A percentile compares a stretch with the other conserved stretches of the same genome.
Conservation (phyloP, 148 eudicot species). For the Camellia sinensis region DNA sequence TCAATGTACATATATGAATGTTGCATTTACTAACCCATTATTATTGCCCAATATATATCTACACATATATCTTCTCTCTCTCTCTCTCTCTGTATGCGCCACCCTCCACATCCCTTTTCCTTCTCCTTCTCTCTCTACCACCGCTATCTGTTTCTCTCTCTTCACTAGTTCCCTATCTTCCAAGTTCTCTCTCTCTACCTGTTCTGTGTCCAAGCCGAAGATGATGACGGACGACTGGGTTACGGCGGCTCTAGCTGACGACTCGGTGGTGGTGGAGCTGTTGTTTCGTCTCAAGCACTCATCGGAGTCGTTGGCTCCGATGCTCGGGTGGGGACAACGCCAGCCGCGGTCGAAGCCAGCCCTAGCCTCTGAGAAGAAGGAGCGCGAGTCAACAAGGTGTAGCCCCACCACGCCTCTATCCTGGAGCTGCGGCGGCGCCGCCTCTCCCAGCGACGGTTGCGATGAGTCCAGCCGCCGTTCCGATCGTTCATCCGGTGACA, state of each 20-base stretch:
- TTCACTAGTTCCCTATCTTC: not conserved
- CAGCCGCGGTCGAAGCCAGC: constrained; percentile 16
- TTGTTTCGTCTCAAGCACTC: constrained; percentile 24
- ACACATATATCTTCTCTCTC: not conserved
- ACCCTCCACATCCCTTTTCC: not conserved
- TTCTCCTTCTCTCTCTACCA: constrained; percentile 9
- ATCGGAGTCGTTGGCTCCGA: constrained; percentile 1
- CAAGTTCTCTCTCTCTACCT: not conserved
- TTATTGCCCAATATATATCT: not conserved
- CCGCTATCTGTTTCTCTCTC: constrained; percentile 8
- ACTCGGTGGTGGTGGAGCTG: constrained; percentile 29
- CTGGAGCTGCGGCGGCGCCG: constrained; percentile 32
- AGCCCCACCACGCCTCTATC: constrained; percentile 52
- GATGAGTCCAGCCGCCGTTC: constrained; percentile 30
- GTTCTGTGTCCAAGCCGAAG: not conserved
- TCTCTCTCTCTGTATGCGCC: not conserved
- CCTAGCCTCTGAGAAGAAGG: too few relatives aligned
- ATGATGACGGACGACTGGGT: constrained; percentile 28
- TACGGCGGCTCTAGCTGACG: constrained; percentile 30
- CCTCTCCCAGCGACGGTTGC: constrained; percentile 30
- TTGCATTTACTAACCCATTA: not conserved
- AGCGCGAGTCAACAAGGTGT: constrained; percentile 23
- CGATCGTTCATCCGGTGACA: constrained; percentile 26
- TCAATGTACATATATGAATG: too few relatives aligned
- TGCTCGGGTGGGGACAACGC: constrained; percentile 25